Evolutionary conservation across 2,329 filamentous ascomycete genomes (phyloP).

Genomic region (Aaosphaeria arxii): DNA sequence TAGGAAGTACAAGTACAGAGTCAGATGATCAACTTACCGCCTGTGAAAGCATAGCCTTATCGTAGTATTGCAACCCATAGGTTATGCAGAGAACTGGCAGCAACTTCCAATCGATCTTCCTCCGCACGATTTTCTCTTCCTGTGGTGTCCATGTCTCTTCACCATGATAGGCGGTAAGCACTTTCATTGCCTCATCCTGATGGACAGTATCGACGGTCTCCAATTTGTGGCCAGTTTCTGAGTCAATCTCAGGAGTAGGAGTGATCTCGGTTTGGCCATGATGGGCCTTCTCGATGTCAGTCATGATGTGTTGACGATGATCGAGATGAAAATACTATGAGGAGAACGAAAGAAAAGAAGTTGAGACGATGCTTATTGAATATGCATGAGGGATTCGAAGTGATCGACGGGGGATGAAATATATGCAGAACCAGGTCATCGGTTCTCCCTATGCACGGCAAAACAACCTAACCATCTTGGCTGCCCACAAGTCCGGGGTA

Average conservation of each 20-base stretch:
- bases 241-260: not conserved
- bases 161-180: slow-evolving; percentile 41
- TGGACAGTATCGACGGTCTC: slow-evolving; percentile 9
- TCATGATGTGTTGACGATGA: slow-evolving; percentile 7
- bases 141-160: slow-evolving; percentile 46
- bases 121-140: slow-evolving; percentile 17
- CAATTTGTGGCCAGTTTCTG: slow-evolving; percentile 4
- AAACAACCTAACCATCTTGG: slow-evolving; percentile 2
- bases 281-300: slow-evolving; percentile 10
- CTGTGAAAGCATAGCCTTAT: slow-evolving; percentile 51
- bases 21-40: slow-evolving; percentile 36
- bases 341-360: not conserved
- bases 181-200: slow-evolving; percentile 24
- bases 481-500: slow-evolving; percentile 2
- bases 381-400: not conserved
- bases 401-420: slow-evolving; percentile 9
- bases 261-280: slow-evolving; percentile 8
- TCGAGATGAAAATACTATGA: not conserved
- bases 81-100: slow-evolving; percentile 22
- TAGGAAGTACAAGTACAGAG: not conserved
- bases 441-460: slow-evolving; percentile 3
- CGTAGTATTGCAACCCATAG: slow-evolving; percentile 29
- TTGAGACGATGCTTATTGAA: not conserved
- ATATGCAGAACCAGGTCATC: slow-evolving; percentile 10
- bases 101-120: slow-evolving; percentile 18